phyloP scores from a whole-genome alignment of 2,329 filamentous ascomycete species.

The Claviceps digitariae region DNA sequence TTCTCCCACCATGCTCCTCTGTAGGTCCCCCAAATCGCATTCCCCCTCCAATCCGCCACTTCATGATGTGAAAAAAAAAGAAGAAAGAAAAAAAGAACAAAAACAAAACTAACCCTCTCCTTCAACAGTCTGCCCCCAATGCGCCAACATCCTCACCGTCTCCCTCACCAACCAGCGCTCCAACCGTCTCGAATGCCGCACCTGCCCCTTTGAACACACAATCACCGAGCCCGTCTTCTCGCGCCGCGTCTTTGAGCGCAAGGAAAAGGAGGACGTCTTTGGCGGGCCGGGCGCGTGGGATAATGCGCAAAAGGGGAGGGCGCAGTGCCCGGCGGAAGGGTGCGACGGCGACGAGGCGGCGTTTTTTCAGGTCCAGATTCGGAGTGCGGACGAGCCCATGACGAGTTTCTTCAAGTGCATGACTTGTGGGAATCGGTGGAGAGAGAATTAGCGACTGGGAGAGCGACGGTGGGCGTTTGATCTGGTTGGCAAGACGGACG shows the following conservation, averaged over 20 bases:
- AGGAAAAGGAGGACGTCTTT: constrained; percentile 80
- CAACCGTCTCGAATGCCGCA: constrained; percentile 90
- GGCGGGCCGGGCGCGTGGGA: constrained; percentile 82
- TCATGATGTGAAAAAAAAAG: neutral
- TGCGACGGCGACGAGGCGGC: constrained; percentile 79
- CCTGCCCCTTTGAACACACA: constrained; percentile 83
- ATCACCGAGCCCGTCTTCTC: constrained; percentile 67
- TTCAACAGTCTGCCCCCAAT: constrained; percentile 60
- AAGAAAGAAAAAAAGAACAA: neutral
- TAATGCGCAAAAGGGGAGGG: constrained; percentile 72
- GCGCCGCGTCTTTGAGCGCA: constrained; percentile 73
- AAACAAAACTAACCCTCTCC: neutral
- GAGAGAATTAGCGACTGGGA: constrained; percentile 53
- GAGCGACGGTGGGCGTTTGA: too few species aligned
- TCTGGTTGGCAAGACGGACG: too few species aligned
- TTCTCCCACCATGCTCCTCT: constrained; percentile 46
- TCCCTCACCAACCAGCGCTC: constrained; percentile 40
- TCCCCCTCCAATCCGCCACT: too few species aligned
- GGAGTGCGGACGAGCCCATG: constrained; percentile 97
- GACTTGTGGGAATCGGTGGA: constrained; percentile 52
- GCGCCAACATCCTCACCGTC: constrained; percentile 73
- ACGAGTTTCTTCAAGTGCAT: constrained; percentile 88
- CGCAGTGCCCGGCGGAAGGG: constrained; percentile 67
- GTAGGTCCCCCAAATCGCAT: too few species aligned
- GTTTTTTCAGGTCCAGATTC: constrained; percentile 94